A percentile compares a stretch with the other conserved stretches of the same genome.
Evolutionary conservation across 768 basidiomycete species (phyloP).

Genomic region (Rhizopogon rudus): DNA sequence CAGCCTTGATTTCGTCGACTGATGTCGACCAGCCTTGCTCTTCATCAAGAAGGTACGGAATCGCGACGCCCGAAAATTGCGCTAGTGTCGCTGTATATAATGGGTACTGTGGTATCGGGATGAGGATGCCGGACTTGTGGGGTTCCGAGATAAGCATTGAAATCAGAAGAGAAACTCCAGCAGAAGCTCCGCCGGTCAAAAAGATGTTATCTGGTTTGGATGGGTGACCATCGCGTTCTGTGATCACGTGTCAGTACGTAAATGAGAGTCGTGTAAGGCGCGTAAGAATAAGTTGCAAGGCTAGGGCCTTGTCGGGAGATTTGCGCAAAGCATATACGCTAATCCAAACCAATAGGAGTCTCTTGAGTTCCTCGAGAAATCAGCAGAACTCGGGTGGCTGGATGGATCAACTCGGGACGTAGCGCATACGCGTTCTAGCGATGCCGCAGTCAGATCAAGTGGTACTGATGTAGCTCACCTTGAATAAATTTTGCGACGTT

Average conservation of each 20-base stretch:
- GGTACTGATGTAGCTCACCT: slow-evolving; percentile 36
- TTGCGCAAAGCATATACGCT: background rate
- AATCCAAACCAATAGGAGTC: background rate
- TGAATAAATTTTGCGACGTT: slow-evolving; percentile 87
- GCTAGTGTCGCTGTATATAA: slow-evolving; percentile 95
- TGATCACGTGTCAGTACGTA: background rate
- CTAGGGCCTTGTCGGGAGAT: background rate
- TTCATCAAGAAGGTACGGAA: slow-evolving; percentile 91
- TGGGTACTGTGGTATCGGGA: slow-evolving; percentile 98
- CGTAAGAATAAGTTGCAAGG: background rate
- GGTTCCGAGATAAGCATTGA: slow-evolving; percentile 70
- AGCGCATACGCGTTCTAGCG: background rate
- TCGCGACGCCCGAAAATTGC: slow-evolving; percentile 68
- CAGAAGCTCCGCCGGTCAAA: slow-evolving; percentile 92
- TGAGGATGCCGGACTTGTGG: slow-evolving; percentile 67
- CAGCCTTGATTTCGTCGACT: slow-evolving; percentile 55
- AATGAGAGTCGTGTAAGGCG: background rate
- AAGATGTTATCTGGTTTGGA: slow-evolving; percentile 83
- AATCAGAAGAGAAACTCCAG: slow-evolving; percentile 86
- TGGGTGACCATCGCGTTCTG: slow-evolving; percentile 89
- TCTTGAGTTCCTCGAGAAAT: background rate
- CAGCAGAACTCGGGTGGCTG: background rate
- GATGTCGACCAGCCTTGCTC: slow-evolving; percentile 79
- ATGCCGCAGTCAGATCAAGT: background rate
- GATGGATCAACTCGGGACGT: background rate